Base-by-base conservation (phyloP, 306 rosid genomes). In the Potentilla sterilis region DNA sequence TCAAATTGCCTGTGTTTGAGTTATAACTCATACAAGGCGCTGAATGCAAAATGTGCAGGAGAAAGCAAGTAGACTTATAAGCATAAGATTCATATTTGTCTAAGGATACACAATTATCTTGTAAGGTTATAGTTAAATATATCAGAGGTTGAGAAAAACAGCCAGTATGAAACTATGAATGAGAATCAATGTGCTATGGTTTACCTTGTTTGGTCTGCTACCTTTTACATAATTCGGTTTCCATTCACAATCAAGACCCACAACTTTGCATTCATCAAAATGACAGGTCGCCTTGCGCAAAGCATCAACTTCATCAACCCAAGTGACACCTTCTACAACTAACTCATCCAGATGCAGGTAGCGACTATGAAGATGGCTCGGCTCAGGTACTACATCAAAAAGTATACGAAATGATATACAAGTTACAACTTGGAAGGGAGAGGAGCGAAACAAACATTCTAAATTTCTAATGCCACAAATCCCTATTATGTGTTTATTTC, bases 231-330 rank as follows among this genome's bases (percentile, higher is more conserved):
- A 85, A 81, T 96, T 96, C 51, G 98, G 99, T 81, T 96, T 92
- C 99, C 99, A 96, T 86, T 96, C 99, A 87, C 98, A 96, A 75
- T 96, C 99, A 77, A 96, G 59, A 49, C 98, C 99, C n/a, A 92
- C 72, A 72, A 96, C 89, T 87, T 90, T 92, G 81, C 85, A 87
- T 58, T 76, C 89, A 84, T 92, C 98, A 68, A 92, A 77, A 58
- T 84, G 91, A 72, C 85, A 72, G 58, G 89, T 89, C 18, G 96
- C 97, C 81, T 81, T 85, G 12, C 41, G 78, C 82, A 96, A 85
- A 72, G 85, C 80, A 70, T 87, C 89, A 74, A 70, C 88, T 46
- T 87, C 89, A 80, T 96, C 97, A 78, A 96, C 92, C 98, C 98
- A 96, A 72, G 85, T 71, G 70, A 92, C 81, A 57, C 84, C 88